Percentiles rank a stretch among this genome's conserved stretches.
Conservation (phyloP, 768 basidiomycete genomes). For the Clitopilus passeckerianus region DNA sequence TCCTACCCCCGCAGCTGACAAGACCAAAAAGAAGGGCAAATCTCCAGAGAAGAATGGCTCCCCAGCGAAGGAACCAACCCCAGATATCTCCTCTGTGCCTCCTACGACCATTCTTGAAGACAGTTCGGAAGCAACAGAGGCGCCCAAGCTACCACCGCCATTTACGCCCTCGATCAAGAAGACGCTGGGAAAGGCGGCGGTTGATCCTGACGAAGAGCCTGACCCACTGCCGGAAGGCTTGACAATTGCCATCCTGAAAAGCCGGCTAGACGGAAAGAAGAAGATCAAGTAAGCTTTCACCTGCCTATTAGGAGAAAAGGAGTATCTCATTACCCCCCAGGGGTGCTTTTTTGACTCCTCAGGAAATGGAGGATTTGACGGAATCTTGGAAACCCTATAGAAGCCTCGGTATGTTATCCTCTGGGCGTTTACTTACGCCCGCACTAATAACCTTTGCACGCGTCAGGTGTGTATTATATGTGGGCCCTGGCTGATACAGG, state of each 20-base stretch:
- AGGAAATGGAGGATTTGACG: conserved; percentile 79
- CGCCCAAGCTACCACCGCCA: conserved; percentile 42
- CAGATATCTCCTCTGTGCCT: conserved; percentile 28
- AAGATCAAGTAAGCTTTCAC: conserved; percentile 56
- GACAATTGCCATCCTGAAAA: conserved; percentile 50
- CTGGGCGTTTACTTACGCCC: background rate
- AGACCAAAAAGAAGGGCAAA: conserved; percentile 18
- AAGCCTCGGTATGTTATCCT: conserved; percentile 52
- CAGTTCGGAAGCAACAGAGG: conserved; percentile 20
- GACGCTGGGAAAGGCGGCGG: conserved; percentile 36
- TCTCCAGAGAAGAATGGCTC: background rate
- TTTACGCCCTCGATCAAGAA: conserved; percentile 68
- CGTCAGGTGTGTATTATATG: conserved; percentile 77
- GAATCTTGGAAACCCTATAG: conserved; percentile 78
- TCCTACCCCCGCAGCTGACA: conserved; percentile 12
- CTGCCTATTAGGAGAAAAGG: background rate
- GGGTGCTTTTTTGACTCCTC: conserved; percentile 69
- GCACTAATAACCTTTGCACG: background rate
- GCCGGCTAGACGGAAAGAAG: conserved; percentile 61
- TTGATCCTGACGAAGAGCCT: conserved; percentile 14
- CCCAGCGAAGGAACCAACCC: conserved; percentile 16
- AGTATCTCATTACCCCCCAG: conserved; percentile 27
- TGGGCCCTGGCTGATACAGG: conserved; percentile 64
- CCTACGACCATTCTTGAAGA: conserved; percentile 22
- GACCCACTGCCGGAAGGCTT: conserved; percentile 55